Conservation (phyloP, 768 basidiomycete species). For the Nevesoporus exiguus region DNA sequence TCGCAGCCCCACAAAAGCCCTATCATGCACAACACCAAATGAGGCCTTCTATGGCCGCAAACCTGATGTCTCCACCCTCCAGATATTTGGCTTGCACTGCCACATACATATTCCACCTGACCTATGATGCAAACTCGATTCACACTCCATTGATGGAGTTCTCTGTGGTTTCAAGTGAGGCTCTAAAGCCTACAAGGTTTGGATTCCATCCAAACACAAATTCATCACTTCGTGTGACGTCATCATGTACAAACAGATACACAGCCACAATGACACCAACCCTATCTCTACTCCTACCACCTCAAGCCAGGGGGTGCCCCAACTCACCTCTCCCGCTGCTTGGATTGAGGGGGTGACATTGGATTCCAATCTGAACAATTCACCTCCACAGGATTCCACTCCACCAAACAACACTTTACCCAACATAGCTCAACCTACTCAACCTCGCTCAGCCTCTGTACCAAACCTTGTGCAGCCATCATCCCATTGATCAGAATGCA, state of each 20-base stretch:
- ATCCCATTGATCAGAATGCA: background rate
- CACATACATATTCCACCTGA: constrained; percentile 6
- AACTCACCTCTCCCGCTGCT: background rate
- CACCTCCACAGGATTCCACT: background rate
- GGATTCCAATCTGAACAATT: background rate
- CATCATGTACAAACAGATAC: constrained; percentile 1
- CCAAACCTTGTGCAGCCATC: too few species aligned
- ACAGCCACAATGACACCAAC: background rate
- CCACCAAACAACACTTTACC: too few species aligned
- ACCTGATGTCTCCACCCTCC: constrained; percentile 20
- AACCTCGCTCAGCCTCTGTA: too few species aligned
- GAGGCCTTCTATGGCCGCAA: constrained; percentile 22
- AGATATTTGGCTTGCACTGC: constrained; percentile 19
- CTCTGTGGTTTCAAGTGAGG: background rate
- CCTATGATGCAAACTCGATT: background rate
- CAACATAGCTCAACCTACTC: background rate
- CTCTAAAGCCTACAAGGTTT: constrained; percentile 9
- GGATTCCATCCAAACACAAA: background rate
- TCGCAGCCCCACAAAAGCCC: constrained; percentile 1
- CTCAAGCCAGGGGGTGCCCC: background rate
- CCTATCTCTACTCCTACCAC: background rate
- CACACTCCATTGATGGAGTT: constrained; percentile 4
- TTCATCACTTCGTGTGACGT: constrained; percentile 2
- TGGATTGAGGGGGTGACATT: background rate
- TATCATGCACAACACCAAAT: constrained; percentile 13